Base-by-base conservation (phyloP, 2,329 filamentous ascomycete species). In the Amauroascus verrucosus region DNA sequence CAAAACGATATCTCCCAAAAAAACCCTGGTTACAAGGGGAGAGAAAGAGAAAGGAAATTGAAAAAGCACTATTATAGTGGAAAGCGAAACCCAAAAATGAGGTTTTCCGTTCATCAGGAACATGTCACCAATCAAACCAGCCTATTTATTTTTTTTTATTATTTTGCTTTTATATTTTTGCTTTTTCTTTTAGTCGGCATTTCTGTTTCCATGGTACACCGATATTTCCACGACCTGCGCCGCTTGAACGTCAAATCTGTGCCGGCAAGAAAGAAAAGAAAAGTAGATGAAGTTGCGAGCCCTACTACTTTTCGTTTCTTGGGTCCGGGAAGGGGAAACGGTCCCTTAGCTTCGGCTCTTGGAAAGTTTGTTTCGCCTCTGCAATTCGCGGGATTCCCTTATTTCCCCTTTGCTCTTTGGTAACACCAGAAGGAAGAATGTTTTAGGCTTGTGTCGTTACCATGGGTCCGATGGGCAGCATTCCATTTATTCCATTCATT, bases 301-400 rank as follows among this genome's bases (percentile, higher is more conserved):
- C n/a, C n/a, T n/a, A n/a, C n/a, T n/a, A 28, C 28, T 46, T 38
- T 46, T 8, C 26, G 22, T 52, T 38, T 38, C 30, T 30, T 52
- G 40, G 40, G 40, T 45, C 30, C 43, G 40, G 40, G 50, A 46
- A 46, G 50, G 50, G 50, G 45, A n/a, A n/a, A 46, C 48, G 48
- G 48, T 28, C 50, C 50, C 50, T 52, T 46, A 46, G 50, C 41
- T 52, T 52, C 50, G 50, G 50, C 41, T 46, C 30, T 57, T 52
- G 54, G 60, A 61, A 61, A 59, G 51, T 55, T 45, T 54, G 54
- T 50, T 45, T 48, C 32, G 6, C 11, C 32, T 35, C 45, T 26
- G 16, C 28, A 24, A 18, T 37, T 51, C 16, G 22, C 51, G 49
- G 48, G n/a, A 14, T 35, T 11, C 3, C 32, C 32, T 11, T 35